Percentiles rank a stretch among this genome's conserved stretches.
Conservation (phyloP, 352 stramenopile genomes). For the Phytophthora pluvialis region DNA sequence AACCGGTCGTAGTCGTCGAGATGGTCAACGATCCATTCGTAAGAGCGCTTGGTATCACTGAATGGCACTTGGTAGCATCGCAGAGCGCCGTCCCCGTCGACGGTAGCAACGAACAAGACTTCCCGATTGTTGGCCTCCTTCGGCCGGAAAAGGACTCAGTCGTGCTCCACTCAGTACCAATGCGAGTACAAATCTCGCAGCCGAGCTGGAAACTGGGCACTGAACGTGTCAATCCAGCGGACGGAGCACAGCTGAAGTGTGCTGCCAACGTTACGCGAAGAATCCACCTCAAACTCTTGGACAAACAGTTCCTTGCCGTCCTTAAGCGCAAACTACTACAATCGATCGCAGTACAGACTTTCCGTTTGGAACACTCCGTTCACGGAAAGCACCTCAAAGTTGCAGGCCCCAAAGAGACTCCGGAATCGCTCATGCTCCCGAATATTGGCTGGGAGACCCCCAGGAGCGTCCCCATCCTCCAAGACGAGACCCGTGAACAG, state of each 20-base stretch:
- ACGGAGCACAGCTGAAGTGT: slow-evolving; percentile 43
- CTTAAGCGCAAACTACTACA: slow-evolving; percentile 47
- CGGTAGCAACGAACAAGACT: slow-evolving; percentile 29
- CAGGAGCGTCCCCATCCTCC: slow-evolving; percentile 43
- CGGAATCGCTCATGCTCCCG: slow-evolving; percentile 35
- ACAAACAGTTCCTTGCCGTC: slow-evolving; percentile 32
- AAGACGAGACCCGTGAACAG: slow-evolving; percentile 51
- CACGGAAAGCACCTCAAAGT: slow-evolving; percentile 53
- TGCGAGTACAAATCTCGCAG: slow-evolving; percentile 44
- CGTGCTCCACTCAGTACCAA: slow-evolving; percentile 53
- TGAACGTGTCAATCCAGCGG: slow-evolving; percentile 33
- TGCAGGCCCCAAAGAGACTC: slow-evolving; percentile 45
- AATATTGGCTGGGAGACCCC: slow-evolving; percentile 43
- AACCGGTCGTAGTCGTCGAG: slow-evolving; percentile 34
- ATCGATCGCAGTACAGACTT: slow-evolving; percentile 24
- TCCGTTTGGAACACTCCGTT: slow-evolving; percentile 41
- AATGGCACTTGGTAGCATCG: slow-evolving; percentile 44
- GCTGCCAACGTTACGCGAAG: neutral
- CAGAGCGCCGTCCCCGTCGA: slow-evolving; percentile 11
- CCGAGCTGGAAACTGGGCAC: slow-evolving; percentile 28
- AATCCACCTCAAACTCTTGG: slow-evolving; percentile 30
- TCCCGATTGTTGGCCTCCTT: slow-evolving; percentile 15
- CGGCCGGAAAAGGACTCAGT: slow-evolving; percentile 45
- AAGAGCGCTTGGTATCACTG: slow-evolving; percentile 16
- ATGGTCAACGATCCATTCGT: slow-evolving; percentile 19